Percentiles rank a stretch among this genome's conserved stretches.
Conservation (phyloP, 352 stramenopile species). For the Phytophthora pseudosyringae region DNA sequence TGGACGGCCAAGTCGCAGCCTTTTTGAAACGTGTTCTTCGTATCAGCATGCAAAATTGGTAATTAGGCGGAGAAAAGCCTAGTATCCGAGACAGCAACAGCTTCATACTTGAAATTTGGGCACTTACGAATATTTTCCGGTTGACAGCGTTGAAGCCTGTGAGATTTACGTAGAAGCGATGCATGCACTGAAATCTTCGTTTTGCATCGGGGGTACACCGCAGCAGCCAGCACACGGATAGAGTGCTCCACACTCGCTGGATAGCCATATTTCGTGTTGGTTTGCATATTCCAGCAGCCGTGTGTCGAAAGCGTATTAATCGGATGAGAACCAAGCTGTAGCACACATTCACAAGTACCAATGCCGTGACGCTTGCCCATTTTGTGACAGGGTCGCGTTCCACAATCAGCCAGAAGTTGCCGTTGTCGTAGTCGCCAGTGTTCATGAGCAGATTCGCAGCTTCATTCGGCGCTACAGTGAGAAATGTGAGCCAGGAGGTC, state of each 20-base stretch:
- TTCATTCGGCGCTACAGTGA: conserved; percentile 35
- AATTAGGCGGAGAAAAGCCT: background rate
- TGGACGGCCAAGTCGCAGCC: conserved; percentile 30
- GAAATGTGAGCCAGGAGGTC: conserved; percentile 38
- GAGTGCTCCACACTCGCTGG: background rate
- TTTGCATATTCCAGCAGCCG: background rate
- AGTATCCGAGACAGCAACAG: background rate
- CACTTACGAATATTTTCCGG: conserved; percentile 35
- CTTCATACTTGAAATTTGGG: background rate
- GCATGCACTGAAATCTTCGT: background rate
- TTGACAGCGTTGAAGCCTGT: conserved; percentile 30
- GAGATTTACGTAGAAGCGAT: conserved; percentile 20
- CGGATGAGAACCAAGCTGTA: conserved; percentile 9
- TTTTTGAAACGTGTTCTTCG: conserved; percentile 39
- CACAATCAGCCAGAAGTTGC: conserved; percentile 44
- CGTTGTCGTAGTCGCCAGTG: conserved; percentile 41
- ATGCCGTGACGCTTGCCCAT: conserved; percentile 10
- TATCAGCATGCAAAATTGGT: background rate
- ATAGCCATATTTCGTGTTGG: background rate
- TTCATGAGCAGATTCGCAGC: conserved; percentile 49
- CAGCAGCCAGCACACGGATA: conserved; percentile 4
- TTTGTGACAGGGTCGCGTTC: conserved; percentile 10
- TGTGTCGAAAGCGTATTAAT: conserved; percentile 3
- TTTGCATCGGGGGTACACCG: background rate
- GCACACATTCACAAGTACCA: conserved; percentile 15